Base-by-base conservation (phyloP, 2,329 filamentous ascomycete species). In the Hymenoscyphus scutula region DNA sequence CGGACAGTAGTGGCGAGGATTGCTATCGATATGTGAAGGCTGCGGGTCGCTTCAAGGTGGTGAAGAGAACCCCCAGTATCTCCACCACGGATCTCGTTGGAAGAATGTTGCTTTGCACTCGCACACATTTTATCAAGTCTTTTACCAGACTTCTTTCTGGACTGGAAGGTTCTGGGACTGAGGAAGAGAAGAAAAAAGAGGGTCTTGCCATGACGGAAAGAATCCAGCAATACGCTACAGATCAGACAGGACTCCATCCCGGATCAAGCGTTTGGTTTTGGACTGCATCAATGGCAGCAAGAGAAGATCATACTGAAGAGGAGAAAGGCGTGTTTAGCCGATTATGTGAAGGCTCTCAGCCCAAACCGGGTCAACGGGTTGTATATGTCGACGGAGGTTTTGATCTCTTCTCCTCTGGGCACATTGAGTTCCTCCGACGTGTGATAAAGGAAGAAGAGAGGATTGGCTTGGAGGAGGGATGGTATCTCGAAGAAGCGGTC, bases 1-100 rank as follows among this genome's bases (percentile, higher is more conserved):
- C 92, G 0, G 95, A 99, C 77, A 91, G 90, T 74, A 87, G 88
- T 69, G 95, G 95, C 51, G 89, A 97, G 75, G 95, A 99, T 79
- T 98, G 94, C 79, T 99, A 99, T 79, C 90, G 95, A 64, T 98
- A 94, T 73, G 95, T 99, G 72, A 99, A 99, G 79, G 89, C 90
- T 48, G 95, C 94, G 1, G 89, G 89, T 13, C 86, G 95, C 53
- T 99, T 99, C 84, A 93, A 96, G 78, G 92, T 99, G 19, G 95
- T 99, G 54, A 97, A 96, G 80, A 86, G 95, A 67, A 98, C 95
- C 1, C 95, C 95, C 0, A 93, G 92, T 64, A 99, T 99, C 73
- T 97, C 92, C 10, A 99, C 95, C 1, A 99, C 95, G 3, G 95
- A 99, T 74, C 84, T 99, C n/a, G 95, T 99, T 29, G 95, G 95